phyloP scores from a whole-genome alignment of 257 asterid species.

The Primulina huaijiensis region DNA sequence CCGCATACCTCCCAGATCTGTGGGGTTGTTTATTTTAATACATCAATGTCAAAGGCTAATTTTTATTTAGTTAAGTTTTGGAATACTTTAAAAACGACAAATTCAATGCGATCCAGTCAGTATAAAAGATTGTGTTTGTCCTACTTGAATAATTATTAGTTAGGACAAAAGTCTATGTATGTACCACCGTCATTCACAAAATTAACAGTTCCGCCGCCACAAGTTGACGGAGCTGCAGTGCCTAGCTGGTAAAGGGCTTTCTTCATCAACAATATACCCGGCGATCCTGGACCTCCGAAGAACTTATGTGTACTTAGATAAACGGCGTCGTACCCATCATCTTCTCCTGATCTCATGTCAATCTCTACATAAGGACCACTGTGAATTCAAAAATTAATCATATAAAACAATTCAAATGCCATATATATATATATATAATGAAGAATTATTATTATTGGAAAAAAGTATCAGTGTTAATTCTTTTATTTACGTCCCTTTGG shows the following conservation, averaged over 20 bases:
- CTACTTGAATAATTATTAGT: too few species aligned
- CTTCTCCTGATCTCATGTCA: constrained; percentile 44
- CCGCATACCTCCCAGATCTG: too few species aligned
- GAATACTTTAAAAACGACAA: too few species aligned
- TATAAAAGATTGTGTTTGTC: neutral
- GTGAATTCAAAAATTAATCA: neutral
- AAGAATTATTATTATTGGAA: too few species aligned
- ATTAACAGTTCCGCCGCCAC: constrained; percentile 72
- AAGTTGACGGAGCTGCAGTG: constrained; percentile 63
- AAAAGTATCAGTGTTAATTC: too few species aligned
- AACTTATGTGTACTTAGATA: constrained; percentile 63
- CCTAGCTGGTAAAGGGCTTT: constrained; percentile 47
- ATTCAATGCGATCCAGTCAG: too few species aligned
- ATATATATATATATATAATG: too few species aligned
- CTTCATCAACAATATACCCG: constrained; percentile 58
- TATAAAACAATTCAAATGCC: neutral
- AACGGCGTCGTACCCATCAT: constrained; percentile 62
- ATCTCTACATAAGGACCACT: neutral
- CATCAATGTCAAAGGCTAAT: too few species aligned
- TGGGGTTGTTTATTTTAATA: too few species aligned
- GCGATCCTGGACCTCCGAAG: constrained; percentile 77
- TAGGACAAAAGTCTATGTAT: too few species aligned
- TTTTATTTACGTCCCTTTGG: too few species aligned
- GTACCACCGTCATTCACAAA: constrained; percentile 36
- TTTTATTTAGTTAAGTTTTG: too few species aligned